Base-by-base conservation (phyloP, 768 basidiomycete genomes). In the Pilatotrama ljubarskyi region DNA sequence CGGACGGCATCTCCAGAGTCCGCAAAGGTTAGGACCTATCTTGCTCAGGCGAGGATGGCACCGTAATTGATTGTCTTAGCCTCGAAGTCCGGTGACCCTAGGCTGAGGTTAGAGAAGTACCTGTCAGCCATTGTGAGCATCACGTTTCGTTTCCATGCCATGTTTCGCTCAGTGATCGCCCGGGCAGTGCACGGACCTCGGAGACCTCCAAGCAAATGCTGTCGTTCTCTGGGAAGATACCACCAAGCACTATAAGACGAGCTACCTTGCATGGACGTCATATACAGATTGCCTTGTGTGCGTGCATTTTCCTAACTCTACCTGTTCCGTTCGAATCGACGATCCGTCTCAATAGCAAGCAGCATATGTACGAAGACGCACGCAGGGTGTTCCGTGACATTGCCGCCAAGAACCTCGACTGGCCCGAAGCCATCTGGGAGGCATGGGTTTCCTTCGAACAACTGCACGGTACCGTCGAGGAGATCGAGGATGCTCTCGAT, bases 381-480 rank as follows among this genome's bases (percentile, higher is more conserved):
- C 84, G 93, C 40, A 76, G 80, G 22, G 75, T 84, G 7, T 96
- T 92, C 71, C 73, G 76, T 41, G 84, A 87, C 59, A 77, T 90
- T 4, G 82, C 85, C 26, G 76, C 78, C 43, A 90, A 89, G 70
- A 84, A 87, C 50, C 66, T 98, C 38, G 96, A 99, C 73, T 98
- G 95, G 89, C 95, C 97, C 0, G 96, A 99, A 72, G 90, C 88
- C 10, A 77, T 98, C 8, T 96, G 92, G 87, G 92, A 95, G 55
- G 88, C 91, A 0, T 96, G 93, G 91, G 68, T 87, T 17, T 75
- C 80, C n/a, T 97, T 98, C 67, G 96, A 98, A 70, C 84, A 92
- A 64, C 75, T 90, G 3, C 80, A 94, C 66, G 96, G 96, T 0
- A 80, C 84, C 22, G 77, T 92, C 14, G 77, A 82, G 26, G 83